Base-by-base conservation (phyloP, 1,139 yeast species). In the Taphrina wiesneri region DNA sequence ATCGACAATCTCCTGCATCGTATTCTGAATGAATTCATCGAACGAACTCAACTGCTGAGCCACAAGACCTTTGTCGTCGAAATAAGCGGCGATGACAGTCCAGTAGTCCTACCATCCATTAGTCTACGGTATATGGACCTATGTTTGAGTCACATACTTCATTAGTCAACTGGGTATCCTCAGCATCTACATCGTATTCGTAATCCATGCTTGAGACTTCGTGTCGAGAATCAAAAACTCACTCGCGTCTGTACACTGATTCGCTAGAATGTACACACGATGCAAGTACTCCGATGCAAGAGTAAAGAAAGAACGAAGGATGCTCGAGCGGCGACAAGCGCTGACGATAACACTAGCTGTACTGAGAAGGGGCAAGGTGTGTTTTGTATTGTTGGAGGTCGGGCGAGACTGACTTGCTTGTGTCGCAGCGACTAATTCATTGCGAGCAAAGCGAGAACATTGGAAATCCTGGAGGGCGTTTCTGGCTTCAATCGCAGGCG, bases 11-110 rank as follows among this genome's bases (percentile, higher is more conserved):
- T 93, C 97, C 79, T 95, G 99, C 76, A 95, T 90, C 57, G 98
- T 90, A 34, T 96, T 86, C 77, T 91, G 97, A 72, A 95, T 92
- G 77, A 95, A 95, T 80, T 95, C 99, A 79, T 95, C 97, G 77
- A 95, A 95, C 21, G 99, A 95, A 76, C 93, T 99, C 74, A 95
- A 82, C 80, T 95, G 99, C 78, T 93, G 99, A 36, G 98, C 91
- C 34, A 93, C 99, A 73, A 95, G 83, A 68, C 99, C 99, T 76
- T 92, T 92, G 75, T 92, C 96, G 77, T 88, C 92, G 82, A 95
- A 95, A 77, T 93, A 95, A 30, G 98, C 84, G 52, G 97, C 88
- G 72, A 95, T 93, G 70, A 95, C 98, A 46, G 96, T 87, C 99
- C 99, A 95, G 79, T 98, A 92, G 81, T 95, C 99, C 80, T 95